Percentiles rank a stretch among this genome's conserved stretches.
phyloP scores from a whole-genome alignment of 2,329 filamentous ascomycete genomes.

The Exophiala bonariae region DNA sequence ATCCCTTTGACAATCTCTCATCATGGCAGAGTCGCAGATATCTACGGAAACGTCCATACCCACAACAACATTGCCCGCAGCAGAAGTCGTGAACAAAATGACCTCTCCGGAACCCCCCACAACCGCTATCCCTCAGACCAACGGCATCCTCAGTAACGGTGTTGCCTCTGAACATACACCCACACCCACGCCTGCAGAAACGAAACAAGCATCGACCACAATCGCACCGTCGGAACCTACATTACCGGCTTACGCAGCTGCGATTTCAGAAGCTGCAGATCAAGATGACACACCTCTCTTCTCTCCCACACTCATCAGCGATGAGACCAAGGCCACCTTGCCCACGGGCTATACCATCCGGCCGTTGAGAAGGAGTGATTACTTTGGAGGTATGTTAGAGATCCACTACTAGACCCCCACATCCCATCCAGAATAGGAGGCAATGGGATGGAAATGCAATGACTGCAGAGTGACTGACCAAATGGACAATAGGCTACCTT shows the following conservation, averaged over 20 bases:
- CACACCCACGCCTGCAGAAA: conserved; percentile 6
- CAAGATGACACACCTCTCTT: conserved; percentile 66
- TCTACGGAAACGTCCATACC: conserved; percentile 19
- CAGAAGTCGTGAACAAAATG: conserved; percentile 8
- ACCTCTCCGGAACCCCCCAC: neutral
- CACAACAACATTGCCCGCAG: conserved; percentile 10
- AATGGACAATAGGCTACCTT: conserved; percentile 62
- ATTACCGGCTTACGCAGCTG: neutral
- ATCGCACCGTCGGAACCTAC: neutral
- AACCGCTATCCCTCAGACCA: neutral
- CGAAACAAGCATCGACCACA: neutral
- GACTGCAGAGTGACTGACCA: neutral
- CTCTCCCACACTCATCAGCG: conserved; percentile 72
- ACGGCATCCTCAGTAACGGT: neutral
- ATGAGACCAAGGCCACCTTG: conserved; percentile 68
- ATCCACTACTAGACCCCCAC: neutral
- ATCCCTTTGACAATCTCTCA: neutral
- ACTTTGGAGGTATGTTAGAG: conserved; percentile 53
- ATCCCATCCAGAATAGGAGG: neutral
- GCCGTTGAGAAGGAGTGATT: conserved; percentile 76
- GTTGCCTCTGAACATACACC: neutral
- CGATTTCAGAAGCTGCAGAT: conserved; percentile 1
- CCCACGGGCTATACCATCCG: conserved; percentile 82
- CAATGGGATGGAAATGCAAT: too few species aligned
- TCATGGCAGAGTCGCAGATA: conserved; percentile 23